These are phyloP conservation scores for Neoboletus brunneissimus DNA, from an alignment of 768 basidiomycete genomes.

Conservation along the genomic window DNA sequence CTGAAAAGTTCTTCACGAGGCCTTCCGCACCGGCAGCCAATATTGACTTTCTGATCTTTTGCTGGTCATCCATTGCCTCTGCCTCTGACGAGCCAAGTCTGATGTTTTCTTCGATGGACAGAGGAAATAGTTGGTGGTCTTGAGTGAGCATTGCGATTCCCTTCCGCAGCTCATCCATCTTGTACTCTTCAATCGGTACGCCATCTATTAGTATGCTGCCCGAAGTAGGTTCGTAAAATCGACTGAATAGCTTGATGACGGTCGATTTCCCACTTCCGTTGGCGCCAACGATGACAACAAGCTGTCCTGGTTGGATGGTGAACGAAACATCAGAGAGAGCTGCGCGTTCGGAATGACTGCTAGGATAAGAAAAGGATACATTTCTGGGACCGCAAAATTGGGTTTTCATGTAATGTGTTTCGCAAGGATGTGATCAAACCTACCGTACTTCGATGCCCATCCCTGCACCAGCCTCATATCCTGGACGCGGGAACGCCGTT, in stretches of 20 bases:
- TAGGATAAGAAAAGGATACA: slow-evolving; percentile 53
- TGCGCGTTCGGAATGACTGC: slow-evolving; percentile 22
- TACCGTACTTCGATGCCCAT: slow-evolving; percentile 22
- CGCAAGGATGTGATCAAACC: background rate
- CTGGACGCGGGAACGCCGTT: slow-evolving; percentile 22
- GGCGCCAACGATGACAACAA: slow-evolving; percentile 35
- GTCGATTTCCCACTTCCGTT: slow-evolving; percentile 37
- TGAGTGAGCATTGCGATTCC: slow-evolving; percentile 44
- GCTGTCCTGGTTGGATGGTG: slow-evolving; percentile 30
- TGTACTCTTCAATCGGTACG: slow-evolving; percentile 33
- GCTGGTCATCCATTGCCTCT: slow-evolving; percentile 12
- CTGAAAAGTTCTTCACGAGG: slow-evolving; percentile 37
- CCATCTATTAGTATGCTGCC: slow-evolving; percentile 43
- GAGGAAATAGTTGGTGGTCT: slow-evolving; percentile 36
- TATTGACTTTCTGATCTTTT: slow-evolving; percentile 20
- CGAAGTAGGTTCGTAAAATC: slow-evolving; percentile 31
- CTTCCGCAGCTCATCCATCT: slow-evolving; percentile 32
- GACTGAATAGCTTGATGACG: slow-evolving; percentile 40
- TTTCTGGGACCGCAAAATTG: slow-evolving; percentile 36
- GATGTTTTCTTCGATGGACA: slow-evolving; percentile 42
- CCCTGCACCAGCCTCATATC: slow-evolving; percentile 8
- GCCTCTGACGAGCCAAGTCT: slow-evolving; percentile 29
- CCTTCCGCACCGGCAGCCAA: slow-evolving; percentile 40
- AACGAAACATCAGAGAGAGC: slow-evolving; percentile 31
- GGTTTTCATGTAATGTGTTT: background rate